phyloP scores from a whole-genome alignment of 1,284 basidiomycete species.

The Sporisorium reilianum region DNA sequence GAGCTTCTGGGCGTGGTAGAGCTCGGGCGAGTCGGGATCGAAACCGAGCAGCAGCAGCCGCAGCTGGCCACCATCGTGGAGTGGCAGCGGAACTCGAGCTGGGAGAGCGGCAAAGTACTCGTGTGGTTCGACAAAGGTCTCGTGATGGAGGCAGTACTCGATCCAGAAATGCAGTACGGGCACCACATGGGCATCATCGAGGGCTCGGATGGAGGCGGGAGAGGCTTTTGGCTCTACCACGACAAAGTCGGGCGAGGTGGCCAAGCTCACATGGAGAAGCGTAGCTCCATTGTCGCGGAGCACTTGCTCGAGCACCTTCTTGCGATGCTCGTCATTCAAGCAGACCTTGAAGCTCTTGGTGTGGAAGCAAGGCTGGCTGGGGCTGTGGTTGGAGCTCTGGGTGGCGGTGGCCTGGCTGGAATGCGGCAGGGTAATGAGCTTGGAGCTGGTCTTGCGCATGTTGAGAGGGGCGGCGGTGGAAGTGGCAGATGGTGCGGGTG shows the following conservation, averaged over 20 bases:
- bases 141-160: conserved; percentile 58
- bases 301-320: conserved; percentile 29
- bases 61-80: conserved; percentile 25
- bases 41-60: conserved; percentile 48
- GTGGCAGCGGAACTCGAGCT: conserved; percentile 34
- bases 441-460: conserved; percentile 24
- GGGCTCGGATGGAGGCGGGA: conserved; percentile 10
- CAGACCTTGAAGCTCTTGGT: conserved; percentile 32
- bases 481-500: conserved; percentile 13
- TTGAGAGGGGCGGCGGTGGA: conserved; percentile 7
- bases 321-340: conserved; percentile 29
- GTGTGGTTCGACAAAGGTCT: conserved; percentile 40
- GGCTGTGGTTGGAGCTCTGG: background rate
- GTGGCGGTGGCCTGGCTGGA: conserved; percentile 9
- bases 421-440: conserved; percentile 24
- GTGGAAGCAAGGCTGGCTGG: conserved; percentile 17
- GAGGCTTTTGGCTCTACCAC: conserved; percentile 34
- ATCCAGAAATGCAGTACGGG: conserved; percentile 60
- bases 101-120: conserved; percentile 50
- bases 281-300: conserved; percentile 36
- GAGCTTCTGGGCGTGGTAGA: conserved; percentile 51
- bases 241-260: conserved; percentile 20
- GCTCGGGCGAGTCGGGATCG: conserved; percentile 46
- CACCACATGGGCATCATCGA: conserved; percentile 8
- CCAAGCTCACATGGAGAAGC: conserved; percentile 9